Base-by-base conservation (phyloP, 2,329 filamentous ascomycete genomes). In the Sporothrix curviconia region DNA sequence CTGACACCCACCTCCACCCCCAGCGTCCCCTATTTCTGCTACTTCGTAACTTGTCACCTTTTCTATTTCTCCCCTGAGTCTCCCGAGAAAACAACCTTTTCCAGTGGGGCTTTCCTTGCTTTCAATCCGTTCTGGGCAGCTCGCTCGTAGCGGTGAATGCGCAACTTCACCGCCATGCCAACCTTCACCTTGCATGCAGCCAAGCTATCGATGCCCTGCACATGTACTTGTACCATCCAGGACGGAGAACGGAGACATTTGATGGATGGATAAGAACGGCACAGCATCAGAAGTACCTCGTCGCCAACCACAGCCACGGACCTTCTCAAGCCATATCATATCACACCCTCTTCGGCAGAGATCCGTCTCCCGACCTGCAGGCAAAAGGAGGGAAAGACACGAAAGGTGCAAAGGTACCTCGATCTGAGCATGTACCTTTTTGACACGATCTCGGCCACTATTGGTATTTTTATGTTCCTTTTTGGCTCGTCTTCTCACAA, bases 1-100 rank as follows among this genome's bases (percentile, higher is more conserved):
- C 47, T n/a, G n/a, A n/a, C n/a, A n/a, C n/a, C n/a, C n/a, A n/a
- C 19, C 15, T 30, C 9, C 19, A 37, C 3, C 19, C 32, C 47
- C 19, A 25, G 22, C 47, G 30, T 17, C 7, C 47, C 32, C 32
- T 51, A 25, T 37, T 19, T 32, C 19, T 34, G 37, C 32, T 22
- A 25, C 50, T n/a, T 24, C 24, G 19, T 53, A 9, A 7, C 14
- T 14, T 42, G 36, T 37, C 28, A 37, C 40, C 37, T 53, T 42
- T 28, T 32, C 37, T 42, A 42, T 32, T 53, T 43, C 28, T 44
- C 28, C 43, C 42, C 39, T 40, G 3, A 3, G n/a, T 37, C 36
- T 53, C 50, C 50, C 37, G 25, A 43, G 37, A 43, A 42, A n/a
- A n/a, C n/a, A 53, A 42, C 32, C n/a, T 53, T 42, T 53, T 42